Conservation (phyloP, 192 early-diverging fungal species). For the Mortierella alpina region DNA sequence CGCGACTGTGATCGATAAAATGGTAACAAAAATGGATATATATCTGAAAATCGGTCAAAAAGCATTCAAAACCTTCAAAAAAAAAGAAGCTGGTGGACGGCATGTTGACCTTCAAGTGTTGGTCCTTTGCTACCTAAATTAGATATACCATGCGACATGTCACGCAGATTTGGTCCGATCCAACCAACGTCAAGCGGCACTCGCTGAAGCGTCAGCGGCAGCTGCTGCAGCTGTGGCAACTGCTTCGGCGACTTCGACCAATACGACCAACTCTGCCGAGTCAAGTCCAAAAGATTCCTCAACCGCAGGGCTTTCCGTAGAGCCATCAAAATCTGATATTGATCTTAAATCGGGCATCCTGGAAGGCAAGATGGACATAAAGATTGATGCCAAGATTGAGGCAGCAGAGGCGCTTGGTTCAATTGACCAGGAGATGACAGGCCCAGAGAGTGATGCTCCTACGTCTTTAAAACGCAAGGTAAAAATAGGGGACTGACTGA, state of each 20-base stretch:
- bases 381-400: constrained; percentile 1
- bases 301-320: not conserved
- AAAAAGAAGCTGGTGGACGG: not conserved
- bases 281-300: constrained; percentile 1
- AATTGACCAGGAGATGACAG: constrained; percentile 36
- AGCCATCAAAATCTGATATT: not conserved
- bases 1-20: constrained; percentile 68
- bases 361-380: constrained; percentile 6
- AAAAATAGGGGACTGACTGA: not conserved
- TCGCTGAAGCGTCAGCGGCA: constrained; percentile 3
- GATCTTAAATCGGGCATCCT: constrained; percentile 7
- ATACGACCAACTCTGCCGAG: constrained; percentile 1
- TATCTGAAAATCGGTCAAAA: not conserved
- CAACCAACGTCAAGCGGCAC: constrained; percentile 26
- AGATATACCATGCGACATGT: constrained; percentile 73
- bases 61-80: not conserved
- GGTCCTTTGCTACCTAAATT: constrained; percentile 9
- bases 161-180: constrained; percentile 61
- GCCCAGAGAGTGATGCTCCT: constrained; percentile 3
- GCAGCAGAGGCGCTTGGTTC: not conserved
- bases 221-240: constrained; percentile 8
- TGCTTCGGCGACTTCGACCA: not conserved
- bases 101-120: not conserved
- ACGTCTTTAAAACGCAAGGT: constrained; percentile 47
- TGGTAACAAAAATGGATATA: constrained; percentile 47